Conservation (phyloP, 148 eudicot species). For the Vaccinium macrocarpon region DNA sequence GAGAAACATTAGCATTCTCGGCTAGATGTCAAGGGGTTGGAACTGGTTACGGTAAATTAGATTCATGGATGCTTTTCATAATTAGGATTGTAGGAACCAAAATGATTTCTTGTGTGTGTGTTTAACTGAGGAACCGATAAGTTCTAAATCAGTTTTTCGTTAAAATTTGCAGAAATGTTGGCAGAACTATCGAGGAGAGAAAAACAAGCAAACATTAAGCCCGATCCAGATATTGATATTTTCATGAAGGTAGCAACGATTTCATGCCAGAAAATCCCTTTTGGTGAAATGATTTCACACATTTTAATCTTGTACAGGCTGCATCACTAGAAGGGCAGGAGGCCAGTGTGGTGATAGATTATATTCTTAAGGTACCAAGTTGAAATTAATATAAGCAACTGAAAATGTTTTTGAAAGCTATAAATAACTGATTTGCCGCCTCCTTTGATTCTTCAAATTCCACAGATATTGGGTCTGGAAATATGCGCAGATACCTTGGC, state of each 20-base stretch:
- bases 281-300: not conserved
- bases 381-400: not conserved
- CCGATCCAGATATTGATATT: constrained; percentile 56
- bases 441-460: not conserved
- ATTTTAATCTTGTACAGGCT: constrained; percentile 41
- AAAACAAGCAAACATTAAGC: constrained; percentile 59
- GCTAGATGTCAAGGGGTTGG: constrained; percentile 74
- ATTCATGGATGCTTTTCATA: not conserved
- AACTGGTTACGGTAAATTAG: constrained; percentile 38
- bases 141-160: not conserved
- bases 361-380: constrained; percentile 63
- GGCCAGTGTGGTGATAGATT: constrained; percentile 69
- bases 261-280: not conserved
- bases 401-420: not conserved
- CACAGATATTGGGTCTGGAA: constrained; percentile 84
- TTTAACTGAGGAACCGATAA: not conserved
- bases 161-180: not conserved
- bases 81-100: not conserved
- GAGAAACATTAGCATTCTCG: constrained; percentile 65
- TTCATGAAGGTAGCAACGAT: constrained; percentile 49
- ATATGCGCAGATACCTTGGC: constrained; percentile 77
- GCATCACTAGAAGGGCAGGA: constrained; percentile 49
- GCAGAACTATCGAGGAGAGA: not conserved
- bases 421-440: not conserved
- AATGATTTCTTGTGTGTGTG: not conserved